phyloP scores from a whole-genome alignment of 495 filamentous ascomycete species.

The Penicillium goetzii region DNA sequence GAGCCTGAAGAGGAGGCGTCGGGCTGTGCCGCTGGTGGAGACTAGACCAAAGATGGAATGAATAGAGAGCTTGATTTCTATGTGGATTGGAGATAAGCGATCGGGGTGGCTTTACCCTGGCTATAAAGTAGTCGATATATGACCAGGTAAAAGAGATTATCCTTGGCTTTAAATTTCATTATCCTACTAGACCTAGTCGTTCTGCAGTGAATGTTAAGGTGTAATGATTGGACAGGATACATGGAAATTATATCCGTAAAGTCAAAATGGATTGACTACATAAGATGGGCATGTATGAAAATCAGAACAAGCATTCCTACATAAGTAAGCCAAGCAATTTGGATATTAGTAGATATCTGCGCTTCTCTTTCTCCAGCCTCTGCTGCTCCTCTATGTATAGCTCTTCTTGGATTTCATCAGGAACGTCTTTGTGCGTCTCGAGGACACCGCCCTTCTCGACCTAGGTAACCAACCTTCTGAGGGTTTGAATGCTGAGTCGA shows the following conservation, averaged over 20 bases:
- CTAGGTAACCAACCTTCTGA: slow-evolving; percentile 32
- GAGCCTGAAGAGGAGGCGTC: not conserved
- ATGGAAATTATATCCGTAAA: too few relatives aligned
- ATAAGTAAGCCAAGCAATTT: too few relatives aligned
- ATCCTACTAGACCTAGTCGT: too few relatives aligned
- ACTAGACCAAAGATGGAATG: not conserved
- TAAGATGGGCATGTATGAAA: too few relatives aligned
- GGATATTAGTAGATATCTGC: too few relatives aligned
- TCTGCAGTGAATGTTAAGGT: too few relatives aligned
- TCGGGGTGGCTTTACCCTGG: not conserved
- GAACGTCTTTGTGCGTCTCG: not conserved
- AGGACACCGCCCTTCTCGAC: slow-evolving; percentile 8
- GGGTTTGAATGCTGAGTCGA: slow-evolving; percentile 31
- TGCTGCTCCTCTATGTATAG: slow-evolving; percentile 6
- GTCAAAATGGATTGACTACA: too few relatives aligned
- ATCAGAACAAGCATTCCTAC: too few relatives aligned
- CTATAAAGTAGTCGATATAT: too few relatives aligned
- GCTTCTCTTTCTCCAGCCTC: slow-evolving; percentile 4
- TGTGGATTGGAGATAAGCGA: not conserved
- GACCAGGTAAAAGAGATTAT: too few relatives aligned
- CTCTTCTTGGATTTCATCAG: not conserved
- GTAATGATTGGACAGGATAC: too few relatives aligned
- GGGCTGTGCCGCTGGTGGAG: slow-evolving; percentile 1
- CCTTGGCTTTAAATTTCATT: too few relatives aligned
- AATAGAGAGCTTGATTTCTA: not conserved